phyloP scores from a whole-genome alignment of 2,329 filamentous ascomycete species.

The Aphanoascus verrucosus region DNA sequence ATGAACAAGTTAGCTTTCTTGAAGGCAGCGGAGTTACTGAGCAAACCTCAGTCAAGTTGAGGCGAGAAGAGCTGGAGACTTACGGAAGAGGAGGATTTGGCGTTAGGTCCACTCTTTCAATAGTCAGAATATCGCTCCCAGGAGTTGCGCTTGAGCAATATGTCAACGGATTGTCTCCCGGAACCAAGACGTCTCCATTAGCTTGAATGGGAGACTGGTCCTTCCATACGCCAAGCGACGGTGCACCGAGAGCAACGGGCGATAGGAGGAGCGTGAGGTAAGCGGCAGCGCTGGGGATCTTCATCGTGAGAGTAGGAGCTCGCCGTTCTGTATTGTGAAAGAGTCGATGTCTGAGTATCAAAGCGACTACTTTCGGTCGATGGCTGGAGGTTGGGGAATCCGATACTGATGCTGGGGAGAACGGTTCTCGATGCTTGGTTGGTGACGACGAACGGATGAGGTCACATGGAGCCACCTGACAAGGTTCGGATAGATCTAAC shows the following conservation, averaged over 20 bases:
- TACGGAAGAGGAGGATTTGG: conserved; percentile 87
- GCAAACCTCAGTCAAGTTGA: not conserved
- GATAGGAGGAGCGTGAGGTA: conserved; percentile 35
- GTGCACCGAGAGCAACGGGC: conserved; percentile 36
- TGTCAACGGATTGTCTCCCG: conserved; percentile 73
- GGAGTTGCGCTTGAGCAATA: conserved; percentile 65
- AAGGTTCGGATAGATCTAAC: not conserved
- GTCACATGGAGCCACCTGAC: not conserved
- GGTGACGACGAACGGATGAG: not conserved
- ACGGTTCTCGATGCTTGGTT: no score
- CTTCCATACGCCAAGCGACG: conserved; percentile 34
- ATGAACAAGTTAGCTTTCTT: conserved; percentile 18
- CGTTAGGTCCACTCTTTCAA: conserved; percentile 65
- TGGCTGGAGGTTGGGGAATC: not conserved
- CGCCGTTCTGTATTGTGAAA: not conserved
- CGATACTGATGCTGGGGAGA: not conserved
- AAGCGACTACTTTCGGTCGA: not conserved
- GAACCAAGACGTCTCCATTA: conserved; percentile 52
- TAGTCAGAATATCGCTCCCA: conserved; percentile 57
- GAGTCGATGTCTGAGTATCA: no score
- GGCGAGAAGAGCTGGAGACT: conserved; percentile 29
- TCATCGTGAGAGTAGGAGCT: conserved; percentile 26
- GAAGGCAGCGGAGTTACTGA: not conserved
- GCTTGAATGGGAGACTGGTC: conserved; percentile 42
- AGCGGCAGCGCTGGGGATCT: conserved; percentile 27